Evolutionary conservation across 2,329 filamentous ascomycete genomes (phyloP), one percentile per base, ranked within the genome.

Genomic region (Sordariomycetes sp.): DNA sequence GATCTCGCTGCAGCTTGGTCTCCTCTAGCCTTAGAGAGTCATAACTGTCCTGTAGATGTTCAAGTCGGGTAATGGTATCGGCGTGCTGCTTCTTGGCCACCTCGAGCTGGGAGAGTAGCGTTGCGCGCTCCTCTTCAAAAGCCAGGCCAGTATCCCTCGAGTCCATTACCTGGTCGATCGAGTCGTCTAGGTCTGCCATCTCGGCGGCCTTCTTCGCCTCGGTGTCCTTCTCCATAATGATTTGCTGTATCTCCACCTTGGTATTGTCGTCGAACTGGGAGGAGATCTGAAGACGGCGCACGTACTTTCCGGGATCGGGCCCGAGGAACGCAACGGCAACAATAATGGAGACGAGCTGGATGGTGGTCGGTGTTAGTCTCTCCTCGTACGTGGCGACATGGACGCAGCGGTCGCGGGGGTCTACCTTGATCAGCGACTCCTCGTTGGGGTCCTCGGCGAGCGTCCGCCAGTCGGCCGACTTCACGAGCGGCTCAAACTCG

Each of bases 1-100:
- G 75, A 66, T 82, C 78, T 35, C 76, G 72, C 58, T 81, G 76
- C 50, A 82, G 75, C 63, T 79, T 78, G 60, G 82, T 79, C 57
- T 85, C 82, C 65, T 88, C 78, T 54, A 80, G 78, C 64, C 87
- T 81, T 53, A 88, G 71, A 62, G 84, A 81, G 61, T 90, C 85
- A 61, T 89, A 77, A 55, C 78, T 83, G 61, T 79, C 76, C 63
- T 84, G 79, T 20, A 87, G 71, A 65, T 81, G 76, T 59, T 84
- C 82, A 55, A 86, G 72, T 22, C 82, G 78, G 6, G 81, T 79
- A 59, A 80, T 79, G 61, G 82, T 77, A 66, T 84, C 79, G 51
- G 81, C 82, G 58, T 81, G 76, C 48, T 76, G 76, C 66, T 83
- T 84, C 62, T 76, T 80, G 51, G 80, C 72, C 6, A 72, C 70